phyloP scores from a whole-genome alignment of 768 basidiomycete genomes.

The Mycena capillaripes region DNA sequence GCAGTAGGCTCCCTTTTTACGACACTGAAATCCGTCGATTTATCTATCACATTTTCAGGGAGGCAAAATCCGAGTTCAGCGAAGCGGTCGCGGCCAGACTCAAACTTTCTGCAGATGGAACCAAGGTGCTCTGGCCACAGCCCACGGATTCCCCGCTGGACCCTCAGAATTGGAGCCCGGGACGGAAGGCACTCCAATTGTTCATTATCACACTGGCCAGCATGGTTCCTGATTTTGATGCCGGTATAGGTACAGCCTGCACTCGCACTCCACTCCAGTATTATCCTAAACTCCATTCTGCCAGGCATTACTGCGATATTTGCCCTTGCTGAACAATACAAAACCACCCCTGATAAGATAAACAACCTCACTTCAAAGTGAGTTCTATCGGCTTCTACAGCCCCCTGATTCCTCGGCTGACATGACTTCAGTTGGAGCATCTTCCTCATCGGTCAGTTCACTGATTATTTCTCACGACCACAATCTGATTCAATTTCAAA shows the following conservation, averaged over 20 bases:
- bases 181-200: constrained; percentile 62
- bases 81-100: constrained; percentile 61
- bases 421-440: constrained; percentile 69
- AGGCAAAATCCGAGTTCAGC: constrained; percentile 70
- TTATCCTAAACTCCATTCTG: neutral
- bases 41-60: constrained; percentile 45
- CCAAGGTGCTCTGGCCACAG: constrained; percentile 72
- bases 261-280: neutral
- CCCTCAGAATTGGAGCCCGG: constrained; percentile 61
- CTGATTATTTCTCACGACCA: neutral
- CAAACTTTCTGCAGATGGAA: constrained; percentile 65
- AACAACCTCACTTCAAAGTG: constrained; percentile 69
- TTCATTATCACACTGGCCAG: constrained; percentile 60
- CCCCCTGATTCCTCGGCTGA: neutral
- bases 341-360: constrained; percentile 64
- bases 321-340: constrained; percentile 62
- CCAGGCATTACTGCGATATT: constrained; percentile 69
- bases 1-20: constrained; percentile 49
- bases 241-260: constrained; percentile 54
- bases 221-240: constrained; percentile 72
- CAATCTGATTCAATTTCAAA: neutral
- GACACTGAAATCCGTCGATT: neutral
- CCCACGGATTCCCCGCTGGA: constrained; percentile 53
- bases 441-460: constrained; percentile 63
- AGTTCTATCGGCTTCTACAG: neutral